These are phyloP conservation scores for Clavulina sp. DNA, from an alignment of 768 basidiomycete species.

Conservation along the genomic window DNA sequence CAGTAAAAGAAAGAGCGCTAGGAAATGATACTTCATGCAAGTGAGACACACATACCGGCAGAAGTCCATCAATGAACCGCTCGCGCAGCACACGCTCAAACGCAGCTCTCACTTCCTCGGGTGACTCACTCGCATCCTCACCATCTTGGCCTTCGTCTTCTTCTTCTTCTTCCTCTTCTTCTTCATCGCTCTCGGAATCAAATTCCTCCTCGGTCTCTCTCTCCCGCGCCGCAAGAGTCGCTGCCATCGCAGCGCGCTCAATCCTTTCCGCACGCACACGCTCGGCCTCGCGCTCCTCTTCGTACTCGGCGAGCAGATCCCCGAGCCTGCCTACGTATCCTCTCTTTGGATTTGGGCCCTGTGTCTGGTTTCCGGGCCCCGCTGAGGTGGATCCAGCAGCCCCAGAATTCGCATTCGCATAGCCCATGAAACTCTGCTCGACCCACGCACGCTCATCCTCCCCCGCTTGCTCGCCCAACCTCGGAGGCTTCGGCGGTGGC, in stretches of 20 bases:
- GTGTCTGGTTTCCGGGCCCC: neutral
- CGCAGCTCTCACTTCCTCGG: slow-evolving; percentile 4
- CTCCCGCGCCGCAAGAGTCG: slow-evolving; percentile 10
- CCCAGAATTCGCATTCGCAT: slow-evolving; percentile 31
- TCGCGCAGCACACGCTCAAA: slow-evolving; percentile 11
- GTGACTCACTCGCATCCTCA: slow-evolving; percentile 2
- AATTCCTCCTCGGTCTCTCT: slow-evolving; percentile 25
- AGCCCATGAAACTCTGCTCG: slow-evolving; percentile 39
- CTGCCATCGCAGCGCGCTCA: slow-evolving; percentile 17
- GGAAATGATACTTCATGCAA: neutral
- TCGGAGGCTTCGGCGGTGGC: neutral
- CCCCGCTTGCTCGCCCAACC: slow-evolving; percentile 36
- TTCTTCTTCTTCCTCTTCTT: slow-evolving; percentile 43
- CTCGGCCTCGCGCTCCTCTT: slow-evolving; percentile 61
- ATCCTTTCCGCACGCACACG: slow-evolving; percentile 32
- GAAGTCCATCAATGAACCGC: slow-evolving; percentile 10
- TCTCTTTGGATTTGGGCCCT: neutral
- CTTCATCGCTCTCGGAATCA: slow-evolving; percentile 37
- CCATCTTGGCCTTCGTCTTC: slow-evolving; percentile 5
- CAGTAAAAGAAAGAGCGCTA: neutral
- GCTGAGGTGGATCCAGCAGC: neutral
- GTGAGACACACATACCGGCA: slow-evolving; percentile 6
- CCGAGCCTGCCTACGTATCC: slow-evolving; percentile 41
- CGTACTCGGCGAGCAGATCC: slow-evolving; percentile 46
- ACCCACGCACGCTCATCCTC: slow-evolving; percentile 59